Conservation (phyloP, 2,329 filamentous ascomycete genomes). For the Microascus cirrosus region DNA sequence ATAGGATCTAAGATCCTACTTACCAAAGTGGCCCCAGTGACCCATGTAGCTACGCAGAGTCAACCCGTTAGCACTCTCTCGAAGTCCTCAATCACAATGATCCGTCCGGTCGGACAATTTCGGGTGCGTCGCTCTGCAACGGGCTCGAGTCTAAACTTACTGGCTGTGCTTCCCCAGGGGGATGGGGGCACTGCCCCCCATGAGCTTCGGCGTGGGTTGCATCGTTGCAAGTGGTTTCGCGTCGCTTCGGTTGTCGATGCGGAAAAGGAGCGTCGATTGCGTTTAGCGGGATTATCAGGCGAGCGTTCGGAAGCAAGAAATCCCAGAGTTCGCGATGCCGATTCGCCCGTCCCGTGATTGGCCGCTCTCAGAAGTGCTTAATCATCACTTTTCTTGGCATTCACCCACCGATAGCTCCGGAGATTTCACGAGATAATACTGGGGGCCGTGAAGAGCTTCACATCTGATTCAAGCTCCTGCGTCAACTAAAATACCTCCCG, state of each 20-base stretch:
- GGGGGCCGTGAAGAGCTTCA: conserved; percentile 1
- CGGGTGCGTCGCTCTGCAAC: not conserved
- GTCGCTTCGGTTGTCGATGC: conserved; percentile 1
- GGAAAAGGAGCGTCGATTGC: conserved; percentile 1
- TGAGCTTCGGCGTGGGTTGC: conserved; percentile 2
- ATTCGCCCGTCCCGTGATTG: not conserved
- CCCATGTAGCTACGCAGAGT: conserved; percentile 52
- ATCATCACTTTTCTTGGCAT: not conserved
- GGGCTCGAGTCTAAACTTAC: conserved; percentile 21
- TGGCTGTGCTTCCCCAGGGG: conserved; percentile 30
- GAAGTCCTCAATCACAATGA: not conserved
- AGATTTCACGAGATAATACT: conserved; percentile 3
- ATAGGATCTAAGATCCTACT: conserved; percentile 16
- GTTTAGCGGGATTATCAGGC: conserved; percentile 4
- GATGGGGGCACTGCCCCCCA: conserved; percentile 21
- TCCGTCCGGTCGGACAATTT: not conserved
- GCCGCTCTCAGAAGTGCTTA: not conserved
- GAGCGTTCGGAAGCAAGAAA: conserved; percentile 1
- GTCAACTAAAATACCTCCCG: not conserved
- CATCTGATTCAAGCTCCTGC: not conserved
- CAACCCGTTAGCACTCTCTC: conserved; percentile 12
- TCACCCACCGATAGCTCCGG: conserved; percentile 3
- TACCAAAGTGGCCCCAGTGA: conserved; percentile 66
- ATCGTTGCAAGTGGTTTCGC: not conserved
- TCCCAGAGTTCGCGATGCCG: not conserved